phyloP scores from a whole-genome alignment of 495 filamentous ascomycete species.

The Xylaria grammica region DNA sequence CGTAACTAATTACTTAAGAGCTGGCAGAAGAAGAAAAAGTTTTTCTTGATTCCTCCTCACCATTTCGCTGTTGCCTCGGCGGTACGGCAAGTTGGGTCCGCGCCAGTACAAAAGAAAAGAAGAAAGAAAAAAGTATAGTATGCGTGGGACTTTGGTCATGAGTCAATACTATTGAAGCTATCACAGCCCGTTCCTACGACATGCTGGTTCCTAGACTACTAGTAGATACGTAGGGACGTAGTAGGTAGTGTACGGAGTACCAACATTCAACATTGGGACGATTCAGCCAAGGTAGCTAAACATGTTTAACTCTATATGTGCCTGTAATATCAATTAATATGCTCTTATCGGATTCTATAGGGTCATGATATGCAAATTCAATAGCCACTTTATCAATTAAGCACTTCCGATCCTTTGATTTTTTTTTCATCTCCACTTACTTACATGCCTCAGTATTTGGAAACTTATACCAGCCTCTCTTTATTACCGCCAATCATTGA shows the following conservation, averaged over 20 bases:
- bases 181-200: background rate
- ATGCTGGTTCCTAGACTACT: too few relatives aligned
- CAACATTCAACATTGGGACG: too few relatives aligned
- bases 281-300: background rate
- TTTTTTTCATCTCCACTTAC: background rate
- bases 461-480: slow-evolving; percentile 4
- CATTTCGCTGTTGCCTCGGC: background rate
- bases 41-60: slow-evolving; percentile 1
- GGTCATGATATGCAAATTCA: background rate
- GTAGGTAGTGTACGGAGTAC: background rate
- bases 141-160: background rate
- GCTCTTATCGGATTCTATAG: background rate
- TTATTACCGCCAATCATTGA: background rate
- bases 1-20: background rate
- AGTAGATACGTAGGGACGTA: too few relatives aligned
- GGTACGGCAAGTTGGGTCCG: background rate
- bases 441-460: slow-evolving; percentile 6
- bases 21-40: background rate
- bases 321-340: background rate
- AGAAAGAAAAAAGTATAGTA: background rate
- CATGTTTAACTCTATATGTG: background rate
- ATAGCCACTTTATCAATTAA: too few relatives aligned
- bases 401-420: background rate
- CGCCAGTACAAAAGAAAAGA: background rate
- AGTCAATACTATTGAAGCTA: background rate